Base-by-base conservation (phyloP, 257 asterid genomes). In the Fraxinus pennsylvanica region DNA sequence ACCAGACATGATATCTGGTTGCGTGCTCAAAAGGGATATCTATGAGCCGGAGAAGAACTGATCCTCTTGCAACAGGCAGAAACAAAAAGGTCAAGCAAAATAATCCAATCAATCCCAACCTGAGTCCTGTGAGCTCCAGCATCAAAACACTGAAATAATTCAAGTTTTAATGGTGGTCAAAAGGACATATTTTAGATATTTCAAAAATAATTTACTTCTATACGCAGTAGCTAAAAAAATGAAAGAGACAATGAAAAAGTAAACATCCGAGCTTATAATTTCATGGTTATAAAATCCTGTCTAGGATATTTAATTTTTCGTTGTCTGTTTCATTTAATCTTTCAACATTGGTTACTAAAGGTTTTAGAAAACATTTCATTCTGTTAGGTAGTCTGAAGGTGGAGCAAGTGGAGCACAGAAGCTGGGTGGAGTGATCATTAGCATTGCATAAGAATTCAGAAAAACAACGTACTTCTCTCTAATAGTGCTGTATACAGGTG, bases 11-110 rank as follows among this genome's bases (percentile, higher is more conserved):
- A 78, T 94, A 94, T 80, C 91, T 80, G 3, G 96, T 88, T 17
- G 94, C 98, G 27, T 94, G 97, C 82, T 94, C 98, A 73, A 92
- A 94, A 4, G 98, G 98, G 71, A 94, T 91, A 65, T 91, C 93
- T 72, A 91, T 79, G 9, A 86, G 91, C 27, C 91, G 90, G 47
- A 94, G 92, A 80, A 94, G 97, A 84, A 91, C 72, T 0, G 97
- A 92, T 17, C 98, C 98, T 29, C 97, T 84, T 70, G 97, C 85
- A 45, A 92, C 65, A 0, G 97, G 98, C 17, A 94, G 74, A 80
- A 94, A 92, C 77, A 94, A 74, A 65, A 94, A 82, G 4, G 87
- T 91, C 76, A 90, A 74, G 91, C 98, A 92, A 76, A 91, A 83
- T 32, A 87, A 70, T 35, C 98, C 98, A 5, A 91, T 90, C 73